Evolutionary conservation across 2,329 filamentous ascomycete genomes (phyloP).

Genomic region (Venturia oleaginea): DNA sequence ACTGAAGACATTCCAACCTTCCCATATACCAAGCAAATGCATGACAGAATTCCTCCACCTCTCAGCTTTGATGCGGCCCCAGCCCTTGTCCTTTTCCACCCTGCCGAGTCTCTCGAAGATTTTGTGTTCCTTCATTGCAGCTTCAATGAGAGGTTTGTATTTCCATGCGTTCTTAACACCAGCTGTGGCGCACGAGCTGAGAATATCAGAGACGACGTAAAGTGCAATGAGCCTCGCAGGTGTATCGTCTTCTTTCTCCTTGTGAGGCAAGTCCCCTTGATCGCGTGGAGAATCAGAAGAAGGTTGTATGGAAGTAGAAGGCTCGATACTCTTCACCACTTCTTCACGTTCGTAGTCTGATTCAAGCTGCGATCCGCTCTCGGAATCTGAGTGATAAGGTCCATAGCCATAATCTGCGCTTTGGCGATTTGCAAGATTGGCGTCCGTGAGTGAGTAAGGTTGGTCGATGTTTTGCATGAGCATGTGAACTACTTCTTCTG

Average conservation of each 20-base stretch:
- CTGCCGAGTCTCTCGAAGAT: conserved; percentile 68
- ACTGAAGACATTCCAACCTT: conserved; percentile 23
- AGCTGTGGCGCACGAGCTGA: conserved; percentile 66
- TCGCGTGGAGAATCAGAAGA: conserved; percentile 16
- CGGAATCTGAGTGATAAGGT: conserved; percentile 22
- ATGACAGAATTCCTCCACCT: conserved; percentile 26
- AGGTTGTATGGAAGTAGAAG: not conserved
- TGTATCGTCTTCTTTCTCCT: conserved; percentile 52
- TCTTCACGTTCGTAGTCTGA: conserved; percentile 10
- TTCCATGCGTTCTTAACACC: conserved; percentile 79
- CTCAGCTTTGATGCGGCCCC: conserved; percentile 74
- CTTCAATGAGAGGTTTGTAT: conserved; percentile 72
- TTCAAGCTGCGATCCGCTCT: conserved; percentile 23
- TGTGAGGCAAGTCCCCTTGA: not conserved
- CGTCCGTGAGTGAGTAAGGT: conserved; percentile 64
- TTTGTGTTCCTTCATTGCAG: conserved; percentile 55
- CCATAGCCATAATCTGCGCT: conserved; percentile 33
- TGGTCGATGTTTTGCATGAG: conserved; percentile 72
- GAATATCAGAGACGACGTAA: conserved; percentile 71
- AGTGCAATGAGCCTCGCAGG: conserved; percentile 69
- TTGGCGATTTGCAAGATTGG: conserved; percentile 47
- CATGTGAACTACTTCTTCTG: conserved; percentile 85
- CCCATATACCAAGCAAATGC: conserved; percentile 26
- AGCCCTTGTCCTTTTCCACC: conserved; percentile 61
- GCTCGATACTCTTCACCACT: conserved; percentile 5